Percentiles rank a stretch among this genome's conserved stretches.
Conservation (phyloP, 805 yeast species). For the Jamesozyma spencerorum region DNA sequence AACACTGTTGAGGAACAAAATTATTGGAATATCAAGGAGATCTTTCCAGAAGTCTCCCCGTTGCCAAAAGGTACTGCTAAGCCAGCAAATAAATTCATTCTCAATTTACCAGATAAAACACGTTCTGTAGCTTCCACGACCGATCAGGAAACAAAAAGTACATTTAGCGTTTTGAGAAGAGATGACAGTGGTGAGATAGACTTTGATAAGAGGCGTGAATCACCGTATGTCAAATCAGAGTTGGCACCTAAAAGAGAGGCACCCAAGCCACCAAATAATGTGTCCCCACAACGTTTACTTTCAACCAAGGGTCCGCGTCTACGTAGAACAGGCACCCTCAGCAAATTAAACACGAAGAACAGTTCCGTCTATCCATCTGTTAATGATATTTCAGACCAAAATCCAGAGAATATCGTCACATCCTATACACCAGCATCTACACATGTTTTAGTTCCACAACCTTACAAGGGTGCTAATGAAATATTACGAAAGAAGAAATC, state of each 20-base stretch:
- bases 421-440: constrained; percentile 38
- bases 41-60: constrained; percentile 8
- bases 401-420: constrained; percentile 21
- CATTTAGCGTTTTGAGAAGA: constrained; percentile 59
- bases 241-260: constrained; percentile 64
- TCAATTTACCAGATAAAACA: constrained; percentile 3
- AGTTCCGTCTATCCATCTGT: no score
- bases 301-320: constrained; percentile 11
- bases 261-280: constrained; percentile 52
- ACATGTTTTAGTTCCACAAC: constrained; percentile 36
- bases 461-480: constrained; percentile 30
- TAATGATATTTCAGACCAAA: no score
- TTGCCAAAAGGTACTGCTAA: constrained; percentile 9
- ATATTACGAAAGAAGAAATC: constrained; percentile 7
- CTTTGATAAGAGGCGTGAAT: constrained; percentile 67
- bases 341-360: constrained; percentile 1
- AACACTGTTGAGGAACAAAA: constrained; percentile 16
- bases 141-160: constrained; percentile 25
- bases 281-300: constrained; percentile 18
- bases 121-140: neutral
- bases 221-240: constrained; percentile 55
- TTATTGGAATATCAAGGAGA: constrained; percentile 26
- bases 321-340: constrained; percentile 13
- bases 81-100: constrained; percentile 4
- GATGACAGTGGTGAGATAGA: constrained; percentile 65